These are phyloP conservation scores for Williopsis jadinii DNA, from an alignment of 1,139 yeast genomes.

Conservation along the genomic window DNA sequence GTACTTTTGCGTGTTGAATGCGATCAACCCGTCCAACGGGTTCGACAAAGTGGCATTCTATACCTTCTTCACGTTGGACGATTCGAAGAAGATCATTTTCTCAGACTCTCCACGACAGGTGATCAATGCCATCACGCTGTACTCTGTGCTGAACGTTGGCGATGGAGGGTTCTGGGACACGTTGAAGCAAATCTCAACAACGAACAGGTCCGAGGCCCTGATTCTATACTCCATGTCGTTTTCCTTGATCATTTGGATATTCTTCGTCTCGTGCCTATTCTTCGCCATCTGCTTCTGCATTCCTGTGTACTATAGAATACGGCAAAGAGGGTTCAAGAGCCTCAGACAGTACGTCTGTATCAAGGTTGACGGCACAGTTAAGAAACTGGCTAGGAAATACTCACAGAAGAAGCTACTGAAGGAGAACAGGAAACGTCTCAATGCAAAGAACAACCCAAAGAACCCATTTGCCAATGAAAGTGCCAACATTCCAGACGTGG, in stretches of 20 bases:
- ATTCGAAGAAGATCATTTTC: slow-evolving; percentile 54
- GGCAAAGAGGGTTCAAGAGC: slow-evolving; percentile 30
- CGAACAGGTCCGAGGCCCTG: slow-evolving; percentile 59
- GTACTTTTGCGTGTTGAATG: slow-evolving; percentile 66
- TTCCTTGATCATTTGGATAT: slow-evolving; percentile 68
- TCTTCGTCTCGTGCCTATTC: slow-evolving; percentile 55
- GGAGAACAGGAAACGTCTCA: slow-evolving; percentile 3
- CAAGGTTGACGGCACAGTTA: slow-evolving; percentile 49
- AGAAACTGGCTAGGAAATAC: slow-evolving; percentile 24
- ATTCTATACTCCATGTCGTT: slow-evolving; percentile 69
- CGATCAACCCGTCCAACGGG: slow-evolving; percentile 54
- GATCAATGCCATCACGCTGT: slow-evolving; percentile 67
- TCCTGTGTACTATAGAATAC: slow-evolving; percentile 47
- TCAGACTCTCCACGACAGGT: slow-evolving; percentile 92
- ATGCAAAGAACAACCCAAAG: neutral
- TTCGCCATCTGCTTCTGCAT: slow-evolving; percentile 50
- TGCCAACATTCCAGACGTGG: slow-evolving; percentile 1
- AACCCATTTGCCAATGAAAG: slow-evolving; percentile 3
- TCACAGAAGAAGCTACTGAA: slow-evolving; percentile 15
- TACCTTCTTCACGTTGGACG: slow-evolving; percentile 59
- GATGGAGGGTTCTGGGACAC: slow-evolving; percentile 45
- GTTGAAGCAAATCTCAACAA: slow-evolving; percentile 50
- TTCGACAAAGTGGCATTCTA: slow-evolving; percentile 66
- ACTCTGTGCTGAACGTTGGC: slow-evolving; percentile 39
- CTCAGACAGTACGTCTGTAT: slow-evolving; percentile 54